Evolutionary conservation across 2,329 filamentous ascomycete genomes (phyloP), one percentile per base, ranked within the genome.

Genomic region (Scedosporium apiospermum): DNA sequence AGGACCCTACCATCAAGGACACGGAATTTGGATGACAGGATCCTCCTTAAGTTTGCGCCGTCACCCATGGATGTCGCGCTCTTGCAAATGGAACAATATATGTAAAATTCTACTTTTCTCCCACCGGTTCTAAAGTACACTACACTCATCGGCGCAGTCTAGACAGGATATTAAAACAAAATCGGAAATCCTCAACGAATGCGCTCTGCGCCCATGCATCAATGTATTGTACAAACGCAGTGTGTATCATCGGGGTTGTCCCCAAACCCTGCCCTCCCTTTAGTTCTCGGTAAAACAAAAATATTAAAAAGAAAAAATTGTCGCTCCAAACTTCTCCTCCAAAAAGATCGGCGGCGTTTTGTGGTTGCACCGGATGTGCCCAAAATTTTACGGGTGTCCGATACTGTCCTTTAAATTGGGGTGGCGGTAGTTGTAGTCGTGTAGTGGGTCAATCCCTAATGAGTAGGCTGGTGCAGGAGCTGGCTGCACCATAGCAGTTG

Each of bases 221-320:
- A 44, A 30, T 60, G 46, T 61, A 61, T 61, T 61, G 44, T 61
- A 51, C 42, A 61, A 46, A 61, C 46, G 27, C 23, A 61, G 23
- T 34, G 58, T 41, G 30, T 41, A 38, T 38, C 57, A 27, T 55
- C 18, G n/a, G 34, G 51, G 51, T 55, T 27, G 23, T 55, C 51
- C 18, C 23, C 44, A 55, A 30, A 55, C 51, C 51, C 21, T 23
- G 18, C 44, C 44, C 14, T 27, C 23, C 23, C 34, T 59, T 38
- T 46, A 59, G 51, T 38, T 38, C 34, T 12, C 34, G 34, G 34
- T 38, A 38, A 57, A 26, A 27, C 51, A 27, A 57, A 51, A 51
- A 51, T 23, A 51, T 18, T 18, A 51, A 51, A 51, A 6, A 38
- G 18, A 58, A 59, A 18, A 34, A 58, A 18, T 41, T 58, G 14